phyloP scores from a whole-genome alignment of 257 asterid genomes.

The Forsythia viridissima region DNA sequence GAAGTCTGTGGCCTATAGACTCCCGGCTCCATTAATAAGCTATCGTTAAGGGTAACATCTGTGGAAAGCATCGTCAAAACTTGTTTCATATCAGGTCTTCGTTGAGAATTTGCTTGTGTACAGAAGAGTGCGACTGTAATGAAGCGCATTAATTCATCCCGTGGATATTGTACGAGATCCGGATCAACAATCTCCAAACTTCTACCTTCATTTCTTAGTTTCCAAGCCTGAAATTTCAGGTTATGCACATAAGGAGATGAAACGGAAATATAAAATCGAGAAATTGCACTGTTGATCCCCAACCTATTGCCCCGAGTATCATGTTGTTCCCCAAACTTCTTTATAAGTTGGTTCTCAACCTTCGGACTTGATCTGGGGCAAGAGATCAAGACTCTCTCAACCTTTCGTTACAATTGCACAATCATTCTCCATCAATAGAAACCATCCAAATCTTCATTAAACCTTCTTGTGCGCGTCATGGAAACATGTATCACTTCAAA shows the following conservation, averaged over 20 bases:
- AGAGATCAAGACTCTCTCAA: no score
- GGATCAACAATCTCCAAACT: constrained; percentile 67
- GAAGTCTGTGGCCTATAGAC: constrained; percentile 41
- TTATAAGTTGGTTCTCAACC: not conserved
- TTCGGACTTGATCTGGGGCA: no score
- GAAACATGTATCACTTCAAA: not conserved
- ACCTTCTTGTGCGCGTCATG: not conserved
- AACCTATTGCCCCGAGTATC: not conserved
- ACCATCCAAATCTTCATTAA: not conserved
- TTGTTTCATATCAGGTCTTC: constrained; percentile 80
- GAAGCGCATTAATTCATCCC: constrained; percentile 53
- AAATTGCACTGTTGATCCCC: not conserved
- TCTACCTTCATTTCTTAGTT: constrained; percentile 58
- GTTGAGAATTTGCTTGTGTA: constrained; percentile 67
- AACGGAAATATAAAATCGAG: not conserved
- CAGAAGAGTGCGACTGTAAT: constrained; percentile 70
- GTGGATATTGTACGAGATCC: constrained; percentile 48
- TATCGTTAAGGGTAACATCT: constrained; percentile 59
- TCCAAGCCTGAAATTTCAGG: constrained; percentile 64
- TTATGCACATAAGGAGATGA: not conserved
- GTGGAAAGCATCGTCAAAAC: constrained; percentile 69
- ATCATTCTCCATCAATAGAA: not conserved
- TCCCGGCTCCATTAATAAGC: constrained; percentile 60
- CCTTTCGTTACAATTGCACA: not conserved
- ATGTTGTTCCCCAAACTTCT: not conserved